Evolutionary conservation across 2,329 filamentous ascomycete genomes (phyloP), one percentile per base, ranked within the genome.

Genomic region (Fusarium sp.): DNA sequence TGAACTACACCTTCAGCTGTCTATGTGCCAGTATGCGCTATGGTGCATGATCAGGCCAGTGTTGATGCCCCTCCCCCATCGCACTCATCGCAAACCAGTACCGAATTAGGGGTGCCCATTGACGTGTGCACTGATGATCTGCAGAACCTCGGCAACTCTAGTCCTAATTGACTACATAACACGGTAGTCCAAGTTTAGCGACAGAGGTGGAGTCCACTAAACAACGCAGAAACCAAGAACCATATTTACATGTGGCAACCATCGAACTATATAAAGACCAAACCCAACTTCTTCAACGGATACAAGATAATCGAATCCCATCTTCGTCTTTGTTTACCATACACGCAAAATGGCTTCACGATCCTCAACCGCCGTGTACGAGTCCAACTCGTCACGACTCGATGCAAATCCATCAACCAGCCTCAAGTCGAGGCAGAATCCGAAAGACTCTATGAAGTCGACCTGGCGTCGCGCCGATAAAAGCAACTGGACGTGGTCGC

Each of bases 361-460:
- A 59, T 51, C 56, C 32, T 51, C 56, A 28, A 59, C 56, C 6
- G 20, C 56, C 11, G 56, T 59, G 22, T 38, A 5, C 42, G 42
- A 59, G 56, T 28, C 56, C 1, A 59, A 14, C 32, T 59, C 42
- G 42, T 51, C 56, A 51, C 42, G 24, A 1, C 32, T 59, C 3
- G 32, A 36, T 2, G n/a, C 42, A 18, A 36, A 38, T 38, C 42
- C 56, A 20, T 18, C 42, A 0, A 1, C 4, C 15, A 30, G 35
- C 38, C 20, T 28, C n/a, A 59, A 51, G 32, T 9, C 42, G 24
- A 59, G 6, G n/a, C 42, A 50, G 20, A 51, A 59, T 9, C 42
- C 56, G 20, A 59, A 59, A 14, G 56, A 59, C 32, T 59, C 56
- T 9, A 59, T 59, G 56, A 59, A 59, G 56, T 59, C 56, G 8